Evolutionary conservation across 805 yeast genomes (phyloP).

Genomic region (Cyberlindnera maritima): DNA sequence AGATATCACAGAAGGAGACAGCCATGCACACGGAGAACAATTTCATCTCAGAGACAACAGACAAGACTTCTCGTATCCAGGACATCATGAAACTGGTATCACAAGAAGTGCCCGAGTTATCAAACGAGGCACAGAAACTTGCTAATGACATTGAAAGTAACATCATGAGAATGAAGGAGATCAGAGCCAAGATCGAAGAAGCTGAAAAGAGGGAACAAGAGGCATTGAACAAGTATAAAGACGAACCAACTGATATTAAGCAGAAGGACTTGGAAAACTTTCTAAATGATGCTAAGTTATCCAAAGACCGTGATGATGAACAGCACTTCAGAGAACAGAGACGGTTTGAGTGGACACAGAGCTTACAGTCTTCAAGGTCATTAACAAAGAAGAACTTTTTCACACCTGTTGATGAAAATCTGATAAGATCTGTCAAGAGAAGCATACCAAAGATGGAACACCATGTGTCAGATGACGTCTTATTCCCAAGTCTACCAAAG

Average conservation of each 20-base stretch:
- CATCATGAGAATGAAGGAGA: constrained; percentile 10
- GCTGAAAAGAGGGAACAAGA: constrained; percentile 4
- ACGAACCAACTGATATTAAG: constrained; percentile 3
- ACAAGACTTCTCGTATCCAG: constrained; percentile 3
- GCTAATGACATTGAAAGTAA: constrained; percentile 5
- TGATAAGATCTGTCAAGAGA: constrained; percentile 14
- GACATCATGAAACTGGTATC: constrained; percentile 13
- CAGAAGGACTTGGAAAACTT: constrained; percentile 37
- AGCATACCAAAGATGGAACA: no score
- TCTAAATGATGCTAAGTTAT: constrained; percentile 41
- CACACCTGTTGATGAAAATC: constrained; percentile 30
- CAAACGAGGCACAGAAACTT: constrained; percentile 2
- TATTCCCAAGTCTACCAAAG: constrained; percentile 23
- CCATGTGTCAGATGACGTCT: constrained; percentile 16
- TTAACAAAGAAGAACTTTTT: constrained; percentile 40
- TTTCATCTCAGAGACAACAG: constrained; percentile 1
- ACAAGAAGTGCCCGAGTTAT: constrained; percentile 5
- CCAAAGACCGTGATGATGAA: constrained; percentile 39
- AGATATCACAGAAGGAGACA: neutral
- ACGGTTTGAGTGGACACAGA: constrained; percentile 45
- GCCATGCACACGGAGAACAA: neutral
- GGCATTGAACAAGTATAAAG: neutral
- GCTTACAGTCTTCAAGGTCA: constrained; percentile 33
- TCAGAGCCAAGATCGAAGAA: constrained; percentile 4
- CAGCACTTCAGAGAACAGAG: constrained; percentile 43